Base-by-base conservation (phyloP, 345 rosid genomes). In the Populus euphratica region DNA sequence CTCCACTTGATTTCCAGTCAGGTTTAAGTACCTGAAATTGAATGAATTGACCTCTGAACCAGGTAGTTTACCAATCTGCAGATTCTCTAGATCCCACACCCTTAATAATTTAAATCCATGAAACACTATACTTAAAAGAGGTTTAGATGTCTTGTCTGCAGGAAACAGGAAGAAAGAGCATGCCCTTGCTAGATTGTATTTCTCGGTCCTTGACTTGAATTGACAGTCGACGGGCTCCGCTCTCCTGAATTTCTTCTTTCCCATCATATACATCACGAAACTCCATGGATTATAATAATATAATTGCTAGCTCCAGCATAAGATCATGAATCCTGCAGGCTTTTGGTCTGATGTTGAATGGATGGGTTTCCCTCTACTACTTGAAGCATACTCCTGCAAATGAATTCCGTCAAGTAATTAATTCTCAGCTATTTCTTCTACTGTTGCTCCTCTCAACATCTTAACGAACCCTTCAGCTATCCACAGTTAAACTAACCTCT, bases 1-100 rank as follows among this genome's bases (percentile, higher is more conserved):
- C 81, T 81, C 78, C 49, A 74, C 82, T 33, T 47, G 61, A 29
- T 88, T 87, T 77, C 81, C 61, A 65, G 50, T 80, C 72, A 85
- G 62, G 73, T 84, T 87, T 70, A 82, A 73, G 69, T 79, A 84
- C 72, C 80, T 86, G 61, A 86, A 79, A 65, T 86, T 86, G 81
- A 88, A 84, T 44, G 86, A 77, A 23, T 8, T 47, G 21, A 56
- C 78, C 41, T 81, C 50, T 16, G 69, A 39, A 14, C 75, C 73
- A 1, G 88, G 84, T 2, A 85, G 76, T 72, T 80, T 73, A 39
- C 8, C 68, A 68, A 87, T 70, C 11, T 78, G 83, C 27, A 69
- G 69, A 62, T 33, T 63, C 73, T 87, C 85, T 17, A 85, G 69
- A 72, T 87, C 87, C 66, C 84, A 65, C 14, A 82, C 79, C 73